phyloP scores from a whole-genome alignment of 441 rosid species.

The Viola pubescens region DNA sequence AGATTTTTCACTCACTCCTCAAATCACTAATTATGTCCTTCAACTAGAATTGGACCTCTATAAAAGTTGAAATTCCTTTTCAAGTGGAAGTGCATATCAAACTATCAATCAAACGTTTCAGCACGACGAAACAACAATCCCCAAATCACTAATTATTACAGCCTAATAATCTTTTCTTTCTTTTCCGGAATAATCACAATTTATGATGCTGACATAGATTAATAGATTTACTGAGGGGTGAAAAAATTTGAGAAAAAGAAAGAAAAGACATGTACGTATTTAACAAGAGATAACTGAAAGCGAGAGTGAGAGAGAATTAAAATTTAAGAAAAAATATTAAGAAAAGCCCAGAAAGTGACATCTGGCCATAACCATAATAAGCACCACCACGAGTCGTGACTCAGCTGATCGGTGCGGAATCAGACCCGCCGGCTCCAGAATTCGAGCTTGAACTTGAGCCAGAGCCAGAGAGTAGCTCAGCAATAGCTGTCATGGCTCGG shows the following conservation, averaged over 20 bases:
- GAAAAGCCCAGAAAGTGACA: conserved; percentile 23
- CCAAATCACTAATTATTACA: no score
- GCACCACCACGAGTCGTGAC: conserved; percentile 13
- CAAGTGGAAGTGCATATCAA: no score
- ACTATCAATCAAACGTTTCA: no score
- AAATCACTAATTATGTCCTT: no score
- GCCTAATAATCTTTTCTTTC: no score
- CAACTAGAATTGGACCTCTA: no score
- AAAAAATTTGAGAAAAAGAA: neutral
- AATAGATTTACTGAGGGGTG: no score
- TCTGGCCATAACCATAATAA: conserved; percentile 22
- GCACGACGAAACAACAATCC: no score
- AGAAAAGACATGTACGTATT: neutral
- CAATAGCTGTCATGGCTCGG: conserved; percentile 67
- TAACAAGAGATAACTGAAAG: neutral
- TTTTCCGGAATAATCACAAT: no score
- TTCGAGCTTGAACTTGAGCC: conserved; percentile 1
- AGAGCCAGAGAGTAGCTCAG: conserved; percentile 38
- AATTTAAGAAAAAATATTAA: neutral
- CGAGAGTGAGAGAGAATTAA: neutral
- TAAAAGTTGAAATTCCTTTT: no score
- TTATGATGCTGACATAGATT: no score
- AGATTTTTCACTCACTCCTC: no score
- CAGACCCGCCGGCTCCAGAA: conserved; percentile 26
- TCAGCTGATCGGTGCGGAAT: conserved; percentile 25